Percentiles rank a stretch among this genome's conserved stretches.
These are phyloP conservation scores for Cryptococcus sp. DNA, from an alignment of 1,284 basidiomycete genomes.

Conservation along the genomic window DNA sequence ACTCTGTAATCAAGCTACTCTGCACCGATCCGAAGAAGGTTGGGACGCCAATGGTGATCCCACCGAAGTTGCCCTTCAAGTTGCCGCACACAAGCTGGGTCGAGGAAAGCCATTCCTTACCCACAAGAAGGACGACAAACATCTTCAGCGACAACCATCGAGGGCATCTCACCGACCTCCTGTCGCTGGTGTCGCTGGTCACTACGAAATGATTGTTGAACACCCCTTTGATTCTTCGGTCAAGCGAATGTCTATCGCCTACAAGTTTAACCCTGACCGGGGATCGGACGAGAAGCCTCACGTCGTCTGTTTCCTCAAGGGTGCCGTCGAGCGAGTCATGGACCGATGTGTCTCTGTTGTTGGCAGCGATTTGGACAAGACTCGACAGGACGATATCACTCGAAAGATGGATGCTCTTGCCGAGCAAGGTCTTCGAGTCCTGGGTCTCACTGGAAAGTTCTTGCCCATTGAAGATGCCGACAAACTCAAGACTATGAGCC, in stretches of 20 bases:
- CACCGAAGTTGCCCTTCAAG: slow-evolving; percentile 63
- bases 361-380: slow-evolving; percentile 22
- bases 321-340: slow-evolving; percentile 61
- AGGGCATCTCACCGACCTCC: slow-evolving; percentile 11
- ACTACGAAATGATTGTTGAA: slow-evolving; percentile 49
- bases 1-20: slow-evolving; percentile 53
- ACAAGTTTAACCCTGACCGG: slow-evolving; percentile 29
- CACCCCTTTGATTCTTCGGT: slow-evolving; percentile 62
- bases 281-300: slow-evolving; percentile 19
- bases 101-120: slow-evolving; percentile 48
- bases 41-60: slow-evolving; percentile 69
- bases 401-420: slow-evolving; percentile 55
- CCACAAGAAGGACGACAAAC: slow-evolving; percentile 13
- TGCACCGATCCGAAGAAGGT: slow-evolving; percentile 49
- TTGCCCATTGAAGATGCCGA: slow-evolving; percentile 45
- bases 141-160: slow-evolving; percentile 3
- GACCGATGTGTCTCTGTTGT: slow-evolving; percentile 52
- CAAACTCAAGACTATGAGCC: slow-evolving; percentile 34
- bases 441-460: slow-evolving; percentile 49
- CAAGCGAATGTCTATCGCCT: slow-evolving; percentile 61
- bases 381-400: slow-evolving; percentile 49
- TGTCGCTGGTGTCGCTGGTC: slow-evolving; percentile 26
- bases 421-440: slow-evolving; percentile 56
- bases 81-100: slow-evolving; percentile 56
- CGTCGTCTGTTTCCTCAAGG: slow-evolving; percentile 53